These are phyloP conservation scores for Colletotrichum cordylinicola DNA, from an alignment of 2,329 filamentous ascomycete genomes.

Conservation along the genomic window DNA sequence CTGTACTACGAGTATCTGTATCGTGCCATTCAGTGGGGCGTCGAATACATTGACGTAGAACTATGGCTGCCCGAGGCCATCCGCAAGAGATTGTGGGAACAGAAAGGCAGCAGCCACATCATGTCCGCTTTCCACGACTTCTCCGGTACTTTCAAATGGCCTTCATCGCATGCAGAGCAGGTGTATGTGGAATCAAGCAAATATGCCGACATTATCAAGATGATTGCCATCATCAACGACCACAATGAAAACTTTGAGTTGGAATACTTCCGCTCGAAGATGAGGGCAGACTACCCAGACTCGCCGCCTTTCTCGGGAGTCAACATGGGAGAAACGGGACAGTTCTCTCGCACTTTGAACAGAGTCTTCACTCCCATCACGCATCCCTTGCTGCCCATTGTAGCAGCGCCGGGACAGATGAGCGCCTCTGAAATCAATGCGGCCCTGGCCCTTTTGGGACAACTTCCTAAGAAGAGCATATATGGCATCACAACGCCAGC, in stretches of 20 bases:
- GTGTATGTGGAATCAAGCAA: conserved; percentile 75
- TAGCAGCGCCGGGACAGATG: conserved; percentile 85
- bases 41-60: conserved; percentile 90
- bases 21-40: conserved; percentile 85
- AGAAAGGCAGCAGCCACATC: conserved; percentile 80
- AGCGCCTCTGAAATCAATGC: conserved; percentile 86
- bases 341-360: conserved; percentile 83
- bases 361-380: conserved; percentile 89
- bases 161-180: conserved; percentile 72
- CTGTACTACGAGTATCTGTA: conserved; percentile 83
- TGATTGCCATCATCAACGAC: conserved; percentile 84
- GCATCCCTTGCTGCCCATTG: conserved; percentile 81
- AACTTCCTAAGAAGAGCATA: conserved; percentile 79
- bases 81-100: conserved; percentile 68
- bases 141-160: conserved; percentile 84
- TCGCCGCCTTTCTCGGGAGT: conserved; percentile 80
- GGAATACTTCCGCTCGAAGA: conserved; percentile 84
- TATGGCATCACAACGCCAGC: conserved; percentile 79
- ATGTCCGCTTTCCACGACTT: conserved; percentile 95
- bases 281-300: conserved; percentile 72
- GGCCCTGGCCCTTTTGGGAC: conserved; percentile 78
- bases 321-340: conserved; percentile 87
- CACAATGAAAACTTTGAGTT: conserved; percentile 90
- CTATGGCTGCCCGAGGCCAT: conserved; percentile 84
- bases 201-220: conserved; percentile 87